Conservation (phyloP, 345 rosid genomes). For the Aquilaria sinensis region DNA sequence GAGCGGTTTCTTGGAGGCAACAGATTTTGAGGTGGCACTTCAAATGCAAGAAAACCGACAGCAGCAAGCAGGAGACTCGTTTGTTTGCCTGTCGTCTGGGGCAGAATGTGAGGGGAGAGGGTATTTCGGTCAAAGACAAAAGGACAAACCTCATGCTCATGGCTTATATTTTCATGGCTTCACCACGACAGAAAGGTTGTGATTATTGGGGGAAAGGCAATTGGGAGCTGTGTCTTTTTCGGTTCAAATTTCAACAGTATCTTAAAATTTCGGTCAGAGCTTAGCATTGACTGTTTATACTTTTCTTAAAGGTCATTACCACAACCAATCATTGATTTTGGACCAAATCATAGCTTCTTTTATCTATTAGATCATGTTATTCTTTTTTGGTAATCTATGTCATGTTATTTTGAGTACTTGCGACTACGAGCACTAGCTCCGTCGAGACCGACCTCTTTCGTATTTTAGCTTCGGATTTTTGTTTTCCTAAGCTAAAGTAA, state of each 20-base stretch:
- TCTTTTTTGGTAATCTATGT: too few relatives aligned
- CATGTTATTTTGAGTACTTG: too few relatives aligned
- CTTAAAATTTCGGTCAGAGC: background rate
- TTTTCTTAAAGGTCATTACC: background rate
- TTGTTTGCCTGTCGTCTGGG: background rate
- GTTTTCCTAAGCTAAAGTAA: too few relatives aligned
- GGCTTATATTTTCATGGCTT: background rate
- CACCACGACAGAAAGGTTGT: background rate
- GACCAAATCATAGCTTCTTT: too few relatives aligned
- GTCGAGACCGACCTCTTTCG: too few relatives aligned
- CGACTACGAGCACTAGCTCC: too few relatives aligned
- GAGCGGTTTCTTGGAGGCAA: constrained; percentile 10
- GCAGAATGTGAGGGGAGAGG: constrained; percentile 7
- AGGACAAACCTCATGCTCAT: constrained; percentile 2
- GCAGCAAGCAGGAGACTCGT: background rate
- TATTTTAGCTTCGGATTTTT: too few relatives aligned
- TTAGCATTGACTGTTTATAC: background rate
- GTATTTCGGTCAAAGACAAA: constrained; percentile 21
- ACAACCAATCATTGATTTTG: too few relatives aligned
- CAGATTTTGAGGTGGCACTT: constrained; percentile 16
- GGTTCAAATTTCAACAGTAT: background rate
- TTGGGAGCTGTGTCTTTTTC: background rate
- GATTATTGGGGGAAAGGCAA: background rate
- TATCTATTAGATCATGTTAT: too few relatives aligned
- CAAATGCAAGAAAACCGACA: constrained; percentile 21